Percentiles rank a stretch among this genome's conserved stretches.
These are phyloP conservation scores for Pilaira anomala DNA, from an alignment of 192 early-diverging fungal genomes.

Conservation along the genomic window DNA sequence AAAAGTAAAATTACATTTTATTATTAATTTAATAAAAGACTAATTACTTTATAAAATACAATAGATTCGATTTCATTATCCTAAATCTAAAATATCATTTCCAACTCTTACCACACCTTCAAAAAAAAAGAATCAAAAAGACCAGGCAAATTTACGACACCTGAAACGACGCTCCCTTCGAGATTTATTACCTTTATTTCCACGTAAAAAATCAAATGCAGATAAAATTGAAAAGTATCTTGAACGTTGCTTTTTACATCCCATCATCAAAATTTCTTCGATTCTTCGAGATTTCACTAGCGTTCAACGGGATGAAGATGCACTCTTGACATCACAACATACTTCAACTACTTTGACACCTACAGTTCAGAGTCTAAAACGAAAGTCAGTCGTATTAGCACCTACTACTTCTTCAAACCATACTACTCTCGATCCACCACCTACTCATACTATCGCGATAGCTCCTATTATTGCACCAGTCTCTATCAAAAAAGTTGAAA, in stretches of 20 bases:
- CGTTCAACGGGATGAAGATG: conserved; percentile 48
- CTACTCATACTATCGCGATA: neutral
- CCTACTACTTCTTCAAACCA: neutral
- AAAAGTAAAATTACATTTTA: conserved; percentile 23
- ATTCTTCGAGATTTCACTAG: conserved; percentile 48
- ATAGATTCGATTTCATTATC: conserved; percentile 32
- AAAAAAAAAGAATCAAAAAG: neutral
- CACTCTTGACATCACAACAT: conserved; percentile 7
- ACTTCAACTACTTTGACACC: neutral
- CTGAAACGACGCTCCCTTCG: conserved; percentile 23
- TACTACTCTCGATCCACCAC: too few relatives aligned
- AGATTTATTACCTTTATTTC: conserved; percentile 15
- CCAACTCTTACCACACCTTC: conserved; percentile 22
- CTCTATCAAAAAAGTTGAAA: neutral
- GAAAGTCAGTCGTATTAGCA: neutral
- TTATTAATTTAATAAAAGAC: neutral
- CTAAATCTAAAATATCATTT: conserved; percentile 29
- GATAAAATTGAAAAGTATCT: conserved; percentile 53
- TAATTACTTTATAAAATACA: neutral
- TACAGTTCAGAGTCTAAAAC: neutral
- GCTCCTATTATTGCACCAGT: neutral
- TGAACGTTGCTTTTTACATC: conserved; percentile 39
- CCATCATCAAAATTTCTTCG: conserved; percentile 34
- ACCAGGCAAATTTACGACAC: neutral
- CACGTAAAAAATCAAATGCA: conserved; percentile 37